Percentiles rank a stretch among this genome's conserved stretches.
These are phyloP conservation scores for Chlorella sorokiniana DNA, from an alignment of 139 green algal genomes.

Conservation along the genomic window DNA sequence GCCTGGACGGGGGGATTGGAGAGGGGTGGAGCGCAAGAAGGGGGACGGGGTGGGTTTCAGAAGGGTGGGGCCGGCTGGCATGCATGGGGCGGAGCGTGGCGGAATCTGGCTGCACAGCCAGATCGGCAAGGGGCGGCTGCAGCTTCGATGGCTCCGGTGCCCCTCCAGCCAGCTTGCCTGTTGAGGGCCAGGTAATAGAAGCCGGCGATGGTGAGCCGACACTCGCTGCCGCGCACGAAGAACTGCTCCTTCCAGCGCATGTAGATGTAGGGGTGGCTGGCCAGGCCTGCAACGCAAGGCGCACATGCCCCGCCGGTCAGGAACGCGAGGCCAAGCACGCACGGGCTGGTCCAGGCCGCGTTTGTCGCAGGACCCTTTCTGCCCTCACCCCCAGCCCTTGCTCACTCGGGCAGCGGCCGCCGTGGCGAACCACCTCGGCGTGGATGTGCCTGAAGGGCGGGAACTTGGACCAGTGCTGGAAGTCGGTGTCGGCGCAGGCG, in stretches of 20 bases:
- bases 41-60: neutral
- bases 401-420: constrained; percentile 45
- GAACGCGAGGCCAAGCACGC: too few relatives aligned
- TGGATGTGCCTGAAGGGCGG: neutral
- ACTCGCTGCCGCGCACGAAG: constrained; percentile 67
- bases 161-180: neutral
- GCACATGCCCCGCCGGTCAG: neutral
- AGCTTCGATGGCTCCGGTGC: too few relatives aligned
- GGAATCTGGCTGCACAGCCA: too few relatives aligned
- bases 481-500: constrained; percentile 30
- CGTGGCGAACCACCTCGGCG: constrained; percentile 34
- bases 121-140: too few relatives aligned
- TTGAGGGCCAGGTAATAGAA: constrained; percentile 79
- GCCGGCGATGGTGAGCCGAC: constrained; percentile 76
- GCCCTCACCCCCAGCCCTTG: neutral
- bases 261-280: constrained; percentile 53
- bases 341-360: too few relatives aligned
- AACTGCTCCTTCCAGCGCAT: constrained; percentile 87
- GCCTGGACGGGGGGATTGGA: neutral
- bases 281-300: constrained; percentile 27
- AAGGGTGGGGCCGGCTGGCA: neutral
- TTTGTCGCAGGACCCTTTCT: too few relatives aligned
- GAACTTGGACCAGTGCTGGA: constrained; percentile 21
- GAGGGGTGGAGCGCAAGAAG: too few relatives aligned
- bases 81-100: too few relatives aligned